A percentile compares a stretch with the other conserved stretches of the same genome.
These are phyloP conservation scores for Xylariales sp. DNA, from an alignment of 2,329 filamentous ascomycete genomes.

Conservation along the genomic window DNA sequence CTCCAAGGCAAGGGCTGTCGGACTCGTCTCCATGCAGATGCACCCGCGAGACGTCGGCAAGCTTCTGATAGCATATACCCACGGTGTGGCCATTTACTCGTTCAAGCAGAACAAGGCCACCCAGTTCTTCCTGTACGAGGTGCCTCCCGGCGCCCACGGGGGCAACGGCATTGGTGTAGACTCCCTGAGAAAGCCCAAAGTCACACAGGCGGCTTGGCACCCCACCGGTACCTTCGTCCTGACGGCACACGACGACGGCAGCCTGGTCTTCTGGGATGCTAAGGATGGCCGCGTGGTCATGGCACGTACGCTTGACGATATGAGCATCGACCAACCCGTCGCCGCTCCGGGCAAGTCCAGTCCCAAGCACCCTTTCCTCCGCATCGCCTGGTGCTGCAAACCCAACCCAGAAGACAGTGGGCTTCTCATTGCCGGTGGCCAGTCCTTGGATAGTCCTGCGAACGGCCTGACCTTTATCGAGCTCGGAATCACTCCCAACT, in stretches of 20 bases:
- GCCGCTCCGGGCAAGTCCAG: conserved; percentile 46
- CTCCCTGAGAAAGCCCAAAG: conserved; percentile 61
- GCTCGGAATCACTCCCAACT: conserved; percentile 81
- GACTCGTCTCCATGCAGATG: conserved; percentile 74
- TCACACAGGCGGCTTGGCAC: conserved; percentile 89
- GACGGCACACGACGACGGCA: conserved; percentile 86
- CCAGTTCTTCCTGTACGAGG: conserved; percentile 77
- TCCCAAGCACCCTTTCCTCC: conserved; percentile 69
- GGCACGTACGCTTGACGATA: conserved; percentile 74
- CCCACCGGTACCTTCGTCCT: conserved; percentile 87
- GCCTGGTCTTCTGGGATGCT: conserved; percentile 89
- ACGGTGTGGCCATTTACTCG: conserved; percentile 85
- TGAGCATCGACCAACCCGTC: conserved; percentile 66
- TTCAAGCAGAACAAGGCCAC: conserved; percentile 84
- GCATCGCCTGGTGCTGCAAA: conserved; percentile 90
- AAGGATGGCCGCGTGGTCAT: conserved; percentile 82
- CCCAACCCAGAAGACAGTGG: conserved; percentile 90
- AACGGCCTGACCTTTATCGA: conserved; percentile 88
- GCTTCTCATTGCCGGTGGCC: conserved; percentile 79
- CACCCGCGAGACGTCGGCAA: conserved; percentile 92
- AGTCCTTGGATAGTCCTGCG: conserved; percentile 58
- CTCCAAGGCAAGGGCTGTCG: conserved; percentile 53
- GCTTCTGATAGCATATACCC: conserved; percentile 82
- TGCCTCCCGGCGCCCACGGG: conserved; percentile 81
- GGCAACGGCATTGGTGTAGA: conserved; percentile 63